Base-by-base conservation (phyloP, 192 early-diverging fungal species). In the Coemansia sp. region DNA sequence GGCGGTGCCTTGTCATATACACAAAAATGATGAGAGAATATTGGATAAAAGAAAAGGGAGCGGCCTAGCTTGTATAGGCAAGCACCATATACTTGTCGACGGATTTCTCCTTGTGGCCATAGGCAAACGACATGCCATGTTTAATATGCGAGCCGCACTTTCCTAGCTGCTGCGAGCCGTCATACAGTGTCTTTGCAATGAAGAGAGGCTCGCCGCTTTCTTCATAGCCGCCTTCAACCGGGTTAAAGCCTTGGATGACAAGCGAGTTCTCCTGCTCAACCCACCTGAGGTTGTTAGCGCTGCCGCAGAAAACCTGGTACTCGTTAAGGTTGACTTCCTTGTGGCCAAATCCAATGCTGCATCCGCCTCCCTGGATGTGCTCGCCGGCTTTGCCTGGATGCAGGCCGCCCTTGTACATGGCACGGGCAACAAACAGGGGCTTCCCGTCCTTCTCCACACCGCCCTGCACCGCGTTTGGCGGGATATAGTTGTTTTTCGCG, bases 291-390 rank as follows among this genome's bases (percentile, higher is more conserved):
- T 69, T 73, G 64, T 69, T 82, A 5, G 85, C 82, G 46, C 73
- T 74, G 40, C 88, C 88, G 66, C 85, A 84, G 49, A 89, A 78
- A 3, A 89, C 79, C 62, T 87, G 80, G 66, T 84, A 87, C 38
- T 81, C 75, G 32, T 59, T 19, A 33, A 84, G 45, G 13, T 56
- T 70, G 20, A 81, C 41, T 59, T 86, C 86, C 70, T 87, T 86
- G 66, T 85, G 82, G 34, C 79, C 84, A 59, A 73, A 87, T 22
- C 83, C 70, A 25, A 90, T 74, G 52, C 63, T 74, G 59, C 74
- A 75, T 15, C 84, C 84, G 50, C 79, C 79, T 32, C 67, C 64
- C 41, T 78, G 69, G 29, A 84, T 61, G 45, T 84, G 83, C 54
- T 71, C 86, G 13, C 62, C 76, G 22, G 67, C 72, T 62, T 82